Conservation (phyloP, 2,329 filamentous ascomycete genomes). For the Neonectria hederae region DNA sequence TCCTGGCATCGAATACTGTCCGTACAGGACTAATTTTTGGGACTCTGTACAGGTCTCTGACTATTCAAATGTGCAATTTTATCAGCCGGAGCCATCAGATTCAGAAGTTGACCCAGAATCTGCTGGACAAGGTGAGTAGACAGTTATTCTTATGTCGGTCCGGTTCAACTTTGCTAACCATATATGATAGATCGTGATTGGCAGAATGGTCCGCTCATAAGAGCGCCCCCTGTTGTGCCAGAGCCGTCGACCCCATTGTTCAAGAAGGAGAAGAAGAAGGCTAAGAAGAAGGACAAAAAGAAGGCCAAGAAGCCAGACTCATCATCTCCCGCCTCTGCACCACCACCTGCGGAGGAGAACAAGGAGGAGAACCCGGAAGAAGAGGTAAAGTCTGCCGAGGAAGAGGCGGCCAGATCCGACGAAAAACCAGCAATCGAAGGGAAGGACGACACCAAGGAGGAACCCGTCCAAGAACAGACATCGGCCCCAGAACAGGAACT, state of each 20-base stretch:
- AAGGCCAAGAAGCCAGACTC: constrained; percentile 13
- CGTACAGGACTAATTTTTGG: constrained; percentile 51
- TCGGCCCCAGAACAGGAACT: not conserved
- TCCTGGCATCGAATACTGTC: constrained; percentile 51
- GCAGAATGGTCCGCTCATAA: constrained; percentile 20
- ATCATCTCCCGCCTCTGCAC: constrained; percentile 10
- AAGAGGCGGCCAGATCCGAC: constrained; percentile 16
- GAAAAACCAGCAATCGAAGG: constrained; percentile 13
- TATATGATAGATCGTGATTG: not conserved
- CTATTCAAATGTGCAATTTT: constrained; percentile 56
- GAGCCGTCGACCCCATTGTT: constrained; percentile 20
- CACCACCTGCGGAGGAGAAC: constrained; percentile 22
- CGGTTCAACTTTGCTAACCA: not conserved
- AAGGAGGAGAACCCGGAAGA: constrained; percentile 29
- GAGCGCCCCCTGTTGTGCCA: constrained; percentile 17
- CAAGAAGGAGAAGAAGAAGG: constrained; percentile 37
- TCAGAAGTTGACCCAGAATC: constrained; percentile 51
- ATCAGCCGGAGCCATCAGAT: constrained; percentile 45
- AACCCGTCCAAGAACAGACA: not conserved
- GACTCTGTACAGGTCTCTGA: constrained; percentile 53
- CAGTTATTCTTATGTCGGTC: not conserved
- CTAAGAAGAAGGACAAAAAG: constrained; percentile 28
- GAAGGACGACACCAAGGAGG: constrained; percentile 10
- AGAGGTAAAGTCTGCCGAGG: constrained; percentile 25
- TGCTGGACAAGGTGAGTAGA: constrained; percentile 33